phyloP scores from a whole-genome alignment of 345 rosid genomes.

The Theobroma cacao region DNA sequence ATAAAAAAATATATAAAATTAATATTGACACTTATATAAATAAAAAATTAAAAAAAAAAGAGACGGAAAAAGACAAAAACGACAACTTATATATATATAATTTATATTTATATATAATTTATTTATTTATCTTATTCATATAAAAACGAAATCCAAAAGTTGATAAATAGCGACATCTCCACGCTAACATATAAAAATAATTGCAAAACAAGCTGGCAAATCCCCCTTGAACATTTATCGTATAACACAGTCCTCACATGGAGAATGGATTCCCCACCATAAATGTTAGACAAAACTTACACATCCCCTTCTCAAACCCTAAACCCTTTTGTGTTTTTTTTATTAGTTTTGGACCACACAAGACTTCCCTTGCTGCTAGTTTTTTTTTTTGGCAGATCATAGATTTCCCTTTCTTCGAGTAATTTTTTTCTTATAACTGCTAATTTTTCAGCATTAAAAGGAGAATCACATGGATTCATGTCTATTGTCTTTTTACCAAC shows the following conservation, averaged over 20 bases:
- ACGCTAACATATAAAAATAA: constrained; percentile 28
- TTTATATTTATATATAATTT: too few species aligned
- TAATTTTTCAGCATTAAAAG: not conserved
- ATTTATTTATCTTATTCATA: not conserved
- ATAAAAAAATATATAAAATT: too few species aligned
- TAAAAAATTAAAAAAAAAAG: too few species aligned
- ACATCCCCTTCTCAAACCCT: constrained; percentile 1
- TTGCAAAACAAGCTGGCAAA: constrained; percentile 25
- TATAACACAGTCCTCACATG: constrained; percentile 49
- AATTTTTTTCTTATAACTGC: not conserved
- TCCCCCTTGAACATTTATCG: constrained; percentile 15
- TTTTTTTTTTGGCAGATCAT: constrained; percentile 2
- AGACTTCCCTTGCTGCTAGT: not conserved
- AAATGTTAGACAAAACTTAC: not conserved
- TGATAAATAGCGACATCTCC: constrained; percentile 31
- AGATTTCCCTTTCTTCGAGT: constrained; percentile 1
- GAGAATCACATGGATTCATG: not conserved
- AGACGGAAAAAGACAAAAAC: too few species aligned
- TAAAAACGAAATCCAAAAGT: constrained; percentile 30
- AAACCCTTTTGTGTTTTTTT: too few species aligned
- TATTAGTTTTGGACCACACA: constrained; percentile 5
- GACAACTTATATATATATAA: too few species aligned
- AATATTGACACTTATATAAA: too few species aligned
- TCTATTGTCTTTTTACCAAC: not conserved
- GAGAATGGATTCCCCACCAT: constrained; percentile 38